Percentiles rank a stretch among this genome's conserved stretches.
phyloP scores from a whole-genome alignment of 2,329 filamentous ascomycete species.

The Trichoderma pleuroti region DNA sequence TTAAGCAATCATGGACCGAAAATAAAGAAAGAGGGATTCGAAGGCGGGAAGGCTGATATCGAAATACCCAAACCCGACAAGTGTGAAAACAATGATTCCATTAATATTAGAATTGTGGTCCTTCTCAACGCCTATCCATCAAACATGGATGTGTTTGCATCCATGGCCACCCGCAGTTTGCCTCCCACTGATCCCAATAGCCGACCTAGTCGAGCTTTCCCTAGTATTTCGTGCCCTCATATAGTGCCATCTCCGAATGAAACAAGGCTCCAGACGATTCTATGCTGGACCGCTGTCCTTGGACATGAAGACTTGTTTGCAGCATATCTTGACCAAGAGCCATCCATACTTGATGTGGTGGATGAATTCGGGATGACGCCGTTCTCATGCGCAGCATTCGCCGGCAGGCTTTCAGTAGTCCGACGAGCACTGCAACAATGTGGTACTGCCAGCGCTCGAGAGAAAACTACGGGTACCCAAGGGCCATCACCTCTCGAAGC shows the following conservation, averaged over 20 bases:
- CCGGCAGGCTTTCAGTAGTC: background rate
- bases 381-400: background rate
- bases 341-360: background rate
- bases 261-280: background rate
- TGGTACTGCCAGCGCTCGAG: background rate
- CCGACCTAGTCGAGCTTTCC: too few relatives aligned
- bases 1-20: fast-evolving
- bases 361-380: background rate
- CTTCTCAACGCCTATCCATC: background rate
- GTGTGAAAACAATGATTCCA: background rate
- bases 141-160: background rate
- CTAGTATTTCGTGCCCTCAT: too few relatives aligned
- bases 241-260: background rate
- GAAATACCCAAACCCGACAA: background rate
- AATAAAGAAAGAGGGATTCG: background rate
- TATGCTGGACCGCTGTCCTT: background rate
- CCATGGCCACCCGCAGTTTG: background rate
- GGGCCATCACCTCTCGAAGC: background rate
- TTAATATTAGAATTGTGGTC: background rate
- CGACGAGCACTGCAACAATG: background rate
- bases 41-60: background rate
- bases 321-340: background rate
- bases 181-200: background rate
- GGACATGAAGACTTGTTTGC: background rate
- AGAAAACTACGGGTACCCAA: background rate